Evolutionary conservation across 2,329 filamentous ascomycete species (phyloP), one percentile per base, ranked within the genome.

Genomic region (Nothophaeocryptopus gaeumannii): DNA sequence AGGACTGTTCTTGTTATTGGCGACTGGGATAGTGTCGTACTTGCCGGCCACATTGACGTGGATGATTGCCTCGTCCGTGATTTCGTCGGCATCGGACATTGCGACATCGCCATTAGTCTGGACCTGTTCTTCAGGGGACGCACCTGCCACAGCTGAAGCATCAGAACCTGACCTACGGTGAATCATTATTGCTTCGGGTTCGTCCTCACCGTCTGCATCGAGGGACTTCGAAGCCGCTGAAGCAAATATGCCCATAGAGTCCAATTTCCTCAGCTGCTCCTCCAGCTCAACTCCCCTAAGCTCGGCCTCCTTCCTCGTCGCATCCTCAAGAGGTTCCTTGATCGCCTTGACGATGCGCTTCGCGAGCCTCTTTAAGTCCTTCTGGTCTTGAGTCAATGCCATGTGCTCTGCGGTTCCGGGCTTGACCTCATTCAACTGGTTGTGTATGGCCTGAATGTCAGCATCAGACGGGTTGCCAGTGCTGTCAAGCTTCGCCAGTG

Each of bases 311-410:
- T 88, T 88, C 45, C 79, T 80, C 39, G 90, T 72, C 0, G 89
- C 89, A 47, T 81, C 78, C 67, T 96, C 87, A 2, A 96, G 75
- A 38, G 83, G 78, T 11, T 87, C 83, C 66, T 95, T 88, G 30
- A 95, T 79, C 1, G 84, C 82, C 67, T 89, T 95, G 58, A 95
- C 79, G 54, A 96, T 95, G 20, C 90, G 83, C 70, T 95, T 96
- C 16, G 88, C 89, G n/a, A 95, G 74, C 60, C 86, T 87, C 62
- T 88, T 87, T 54, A 87, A 83, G 59, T 95, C 88, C 50, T 88
- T 87, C 53, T 89, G 82, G 61, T 95, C 89, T 8, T 78, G 58
- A 1, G 68, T 72, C 40, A 77, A 61, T 5, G 66, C 67, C 51
- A 64, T 66, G 50, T 75, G 71, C 14, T 70, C 67, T 5, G 67